Percentiles rank a stretch among this genome's conserved stretches.
phyloP scores from a whole-genome alignment of 2,329 filamentous ascomycete species.

The Stagonosporopsis chrysanthemi region DNA sequence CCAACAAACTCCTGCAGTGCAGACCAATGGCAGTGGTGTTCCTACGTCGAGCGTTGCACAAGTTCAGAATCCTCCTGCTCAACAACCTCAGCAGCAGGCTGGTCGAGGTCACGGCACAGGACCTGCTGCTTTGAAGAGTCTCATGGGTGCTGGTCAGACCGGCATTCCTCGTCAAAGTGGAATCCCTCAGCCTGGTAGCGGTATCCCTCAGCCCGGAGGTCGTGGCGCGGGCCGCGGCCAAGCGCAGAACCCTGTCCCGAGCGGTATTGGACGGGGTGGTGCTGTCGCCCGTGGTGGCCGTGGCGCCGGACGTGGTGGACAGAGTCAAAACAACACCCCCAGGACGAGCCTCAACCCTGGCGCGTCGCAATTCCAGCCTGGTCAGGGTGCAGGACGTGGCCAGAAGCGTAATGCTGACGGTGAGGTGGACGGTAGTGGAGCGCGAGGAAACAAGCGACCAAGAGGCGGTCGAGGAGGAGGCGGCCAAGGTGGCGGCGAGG shows the following conservation, averaged over 20 bases:
- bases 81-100: conserved; percentile 31
- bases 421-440: conserved; percentile 36
- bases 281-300: conserved; percentile 39
- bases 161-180: conserved; percentile 38
- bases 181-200: conserved; percentile 26
- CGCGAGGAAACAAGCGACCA: conserved; percentile 41
- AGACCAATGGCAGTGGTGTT: conserved; percentile 32
- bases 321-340: conserved; percentile 32
- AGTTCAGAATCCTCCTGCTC: conserved; percentile 12
- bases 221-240: conserved; percentile 31
- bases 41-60: conserved; percentile 36
- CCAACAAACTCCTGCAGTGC: conserved; percentile 24
- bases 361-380: conserved; percentile 47
- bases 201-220: conserved; percentile 43
- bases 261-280: conserved; percentile 36
- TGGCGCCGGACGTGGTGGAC: conserved; percentile 28
- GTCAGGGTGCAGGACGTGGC: conserved; percentile 34
- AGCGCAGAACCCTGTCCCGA: conserved; percentile 23
- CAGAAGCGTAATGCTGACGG: conserved; percentile 47
- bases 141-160: conserved; percentile 27
- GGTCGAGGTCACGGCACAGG: conserved; percentile 40
- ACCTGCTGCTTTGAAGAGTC: conserved; percentile 37
- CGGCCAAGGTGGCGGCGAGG: conserved; percentile 29
- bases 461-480: conserved; percentile 42
- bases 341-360: conserved; percentile 45